Percentiles rank a stretch among this genome's conserved stretches.
These are phyloP conservation scores for Camellia sinensis DNA, from an alignment of 148 eudicot species.

Conservation along the genomic window DNA sequence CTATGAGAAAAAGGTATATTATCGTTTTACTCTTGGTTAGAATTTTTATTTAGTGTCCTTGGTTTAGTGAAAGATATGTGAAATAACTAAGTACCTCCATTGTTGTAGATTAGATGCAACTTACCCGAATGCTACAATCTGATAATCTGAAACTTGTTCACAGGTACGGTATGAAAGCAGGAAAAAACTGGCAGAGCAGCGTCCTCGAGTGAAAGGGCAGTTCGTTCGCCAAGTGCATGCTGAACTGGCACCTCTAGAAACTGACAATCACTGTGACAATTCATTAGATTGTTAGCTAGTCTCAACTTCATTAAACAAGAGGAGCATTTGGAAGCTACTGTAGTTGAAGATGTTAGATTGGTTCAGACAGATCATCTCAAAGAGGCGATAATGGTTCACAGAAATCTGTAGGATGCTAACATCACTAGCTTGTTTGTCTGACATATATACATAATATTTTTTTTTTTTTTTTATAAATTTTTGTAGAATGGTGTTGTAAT, in stretches of 20 bases:
- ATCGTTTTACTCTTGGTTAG: not conserved
- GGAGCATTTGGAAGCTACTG: not conserved
- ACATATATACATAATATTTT: not conserved
- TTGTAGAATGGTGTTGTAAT: slow-evolving; percentile 13
- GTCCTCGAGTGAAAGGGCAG: slow-evolving; percentile 96
- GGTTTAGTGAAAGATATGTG: too few relatives aligned
- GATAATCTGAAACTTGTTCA: slow-evolving; percentile 7
- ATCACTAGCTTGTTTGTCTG: not conserved
- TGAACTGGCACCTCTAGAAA: slow-evolving; percentile 40
- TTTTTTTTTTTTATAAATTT: too few relatives aligned
- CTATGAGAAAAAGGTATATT: slow-evolving; percentile 75
- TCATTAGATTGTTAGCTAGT: slow-evolving; percentile 22
- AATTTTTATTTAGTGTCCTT: not conserved
- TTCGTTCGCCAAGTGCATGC: slow-evolving; percentile 77
- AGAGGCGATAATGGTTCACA: not conserved
- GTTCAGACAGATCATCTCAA: not conserved
- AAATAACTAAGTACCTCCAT: too few relatives aligned
- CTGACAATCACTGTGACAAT: slow-evolving; percentile 28
- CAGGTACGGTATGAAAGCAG: slow-evolving; percentile 95
- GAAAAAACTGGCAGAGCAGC: slow-evolving; percentile 90
- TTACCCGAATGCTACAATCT: not conserved
- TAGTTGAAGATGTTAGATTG: slow-evolving; percentile 1
- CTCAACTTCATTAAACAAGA: not conserved
- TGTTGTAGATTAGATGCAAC: too few relatives aligned
- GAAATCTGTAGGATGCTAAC: slow-evolving; percentile 16